These are phyloP conservation scores for Omphalotus guepiniiformis DNA, from an alignment of 768 basidiomycete genomes.

Conservation along the genomic window DNA sequence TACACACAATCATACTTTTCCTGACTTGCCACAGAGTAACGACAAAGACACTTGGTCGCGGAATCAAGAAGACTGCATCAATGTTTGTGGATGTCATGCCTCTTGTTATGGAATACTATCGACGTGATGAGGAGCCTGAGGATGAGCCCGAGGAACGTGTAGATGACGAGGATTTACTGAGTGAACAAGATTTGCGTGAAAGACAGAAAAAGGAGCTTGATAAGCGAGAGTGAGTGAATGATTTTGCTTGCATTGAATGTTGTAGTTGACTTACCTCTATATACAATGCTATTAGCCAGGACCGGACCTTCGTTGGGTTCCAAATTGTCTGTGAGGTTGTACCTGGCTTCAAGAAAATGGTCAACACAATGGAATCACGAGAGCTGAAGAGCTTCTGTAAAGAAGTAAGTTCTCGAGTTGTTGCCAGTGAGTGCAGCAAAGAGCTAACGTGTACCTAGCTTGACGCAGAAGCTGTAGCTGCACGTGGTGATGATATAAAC, in stretches of 20 bases:
- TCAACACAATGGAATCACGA: neutral
- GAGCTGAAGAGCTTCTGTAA: neutral
- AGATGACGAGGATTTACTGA: neutral
- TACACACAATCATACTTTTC: too few species aligned
- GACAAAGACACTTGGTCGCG: neutral
- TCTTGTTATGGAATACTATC: neutral
- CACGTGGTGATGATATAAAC: constrained; percentile 21
- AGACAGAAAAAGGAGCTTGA: neutral
- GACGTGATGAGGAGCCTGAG: neutral
- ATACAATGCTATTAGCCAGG: neutral
- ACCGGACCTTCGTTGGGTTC: neutral
- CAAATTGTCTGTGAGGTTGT: neutral
- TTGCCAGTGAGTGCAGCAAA: constrained; percentile 4
- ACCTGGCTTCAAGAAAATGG: neutral
- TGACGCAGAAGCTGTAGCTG: constrained; percentile 19
- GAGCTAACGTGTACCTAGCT: constrained; percentile 17
- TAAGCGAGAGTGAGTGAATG: neutral
- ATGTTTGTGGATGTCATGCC: neutral
- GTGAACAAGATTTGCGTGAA: neutral
- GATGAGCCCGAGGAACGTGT: neutral
- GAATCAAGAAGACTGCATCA: neutral
- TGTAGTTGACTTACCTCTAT: too few species aligned
- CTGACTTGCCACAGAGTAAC: too few species aligned
- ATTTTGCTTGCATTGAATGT: neutral
- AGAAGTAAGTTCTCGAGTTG: neutral